Percentiles rank a stretch among this genome's conserved stretches.
Conservation (phyloP, 2,329 filamentous ascomycete genomes). For the Aspergillus flavus region DNA sequence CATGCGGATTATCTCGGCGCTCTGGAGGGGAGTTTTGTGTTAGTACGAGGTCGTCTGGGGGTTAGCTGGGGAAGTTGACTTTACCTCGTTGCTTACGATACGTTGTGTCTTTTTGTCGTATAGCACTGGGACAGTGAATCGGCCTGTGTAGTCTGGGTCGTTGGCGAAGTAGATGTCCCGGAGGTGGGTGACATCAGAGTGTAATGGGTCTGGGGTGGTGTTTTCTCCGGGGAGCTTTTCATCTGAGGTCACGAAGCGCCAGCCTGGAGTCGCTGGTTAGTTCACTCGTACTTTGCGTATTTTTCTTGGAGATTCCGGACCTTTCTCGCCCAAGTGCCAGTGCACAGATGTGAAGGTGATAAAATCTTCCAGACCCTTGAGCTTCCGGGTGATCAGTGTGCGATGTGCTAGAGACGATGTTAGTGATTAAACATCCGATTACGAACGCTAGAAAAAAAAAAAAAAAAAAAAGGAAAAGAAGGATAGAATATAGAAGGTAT, state of each 20-base stretch:
- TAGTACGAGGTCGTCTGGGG: background rate
- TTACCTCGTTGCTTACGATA: constrained; percentile 86
- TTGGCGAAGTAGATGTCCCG: constrained; percentile 78
- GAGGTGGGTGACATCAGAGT: constrained; percentile 69
- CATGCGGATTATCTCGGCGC: constrained; percentile 90
- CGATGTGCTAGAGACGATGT: constrained; percentile 66
- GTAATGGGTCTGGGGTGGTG: constrained; percentile 60
- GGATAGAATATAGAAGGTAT: background rate
- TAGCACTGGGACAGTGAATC: constrained; percentile 86
- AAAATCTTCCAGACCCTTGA: constrained; percentile 89
- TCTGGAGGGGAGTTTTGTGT: constrained; percentile 29
- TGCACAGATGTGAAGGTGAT: constrained; percentile 82
- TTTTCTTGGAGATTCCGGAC: constrained; percentile 41
- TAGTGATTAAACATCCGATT: background rate
- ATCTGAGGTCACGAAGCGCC: constrained; percentile 75
- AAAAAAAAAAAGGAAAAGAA: too few species aligned
- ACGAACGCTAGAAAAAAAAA: too few species aligned
- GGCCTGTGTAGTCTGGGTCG: constrained; percentile 70
- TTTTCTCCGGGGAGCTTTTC: constrained; percentile 62
- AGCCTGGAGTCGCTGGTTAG: constrained; percentile 56
- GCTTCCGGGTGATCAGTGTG: constrained; percentile 79
- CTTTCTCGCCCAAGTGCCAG: constrained; percentile 78
- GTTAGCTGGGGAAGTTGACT: background rate
- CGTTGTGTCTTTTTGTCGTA: constrained; percentile 69
- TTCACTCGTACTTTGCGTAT: background rate